phyloP scores from a whole-genome alignment of 768 basidiomycete genomes.

The Pleurotus tuber-regium region DNA sequence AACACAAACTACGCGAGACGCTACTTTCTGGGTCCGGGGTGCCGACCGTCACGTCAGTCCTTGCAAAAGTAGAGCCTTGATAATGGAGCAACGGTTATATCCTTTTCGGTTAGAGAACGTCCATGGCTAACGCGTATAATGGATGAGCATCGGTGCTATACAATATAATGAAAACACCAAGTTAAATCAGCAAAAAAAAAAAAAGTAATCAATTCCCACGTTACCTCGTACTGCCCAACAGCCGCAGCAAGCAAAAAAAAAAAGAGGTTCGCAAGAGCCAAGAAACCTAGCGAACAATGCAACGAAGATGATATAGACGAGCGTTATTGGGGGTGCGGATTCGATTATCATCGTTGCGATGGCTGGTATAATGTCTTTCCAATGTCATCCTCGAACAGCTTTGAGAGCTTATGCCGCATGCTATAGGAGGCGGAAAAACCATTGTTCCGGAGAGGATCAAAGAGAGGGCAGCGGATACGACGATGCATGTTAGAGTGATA shows the following conservation, averaged over 20 bases:
- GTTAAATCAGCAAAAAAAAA: too few species aligned
- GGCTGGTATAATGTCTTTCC: not conserved
- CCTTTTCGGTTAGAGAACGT: too few species aligned
- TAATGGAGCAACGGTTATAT: too few species aligned
- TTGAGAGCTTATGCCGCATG: not conserved
- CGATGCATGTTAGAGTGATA: not conserved
- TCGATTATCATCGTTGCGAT: not conserved
- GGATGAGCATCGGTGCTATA: too few species aligned
- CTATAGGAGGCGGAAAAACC: not conserved
- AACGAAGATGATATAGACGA: not conserved
- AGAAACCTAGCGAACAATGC: not conserved
- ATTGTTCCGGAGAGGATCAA: not conserved
- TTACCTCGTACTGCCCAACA: not conserved
- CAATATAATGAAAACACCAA: too few species aligned
- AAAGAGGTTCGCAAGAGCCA: not conserved
- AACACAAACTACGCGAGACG: too few species aligned
- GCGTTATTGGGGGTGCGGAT: not conserved
- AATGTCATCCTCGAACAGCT: not conserved
- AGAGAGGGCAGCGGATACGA: not conserved
- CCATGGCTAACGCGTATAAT: too few species aligned
- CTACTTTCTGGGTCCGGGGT: too few species aligned
- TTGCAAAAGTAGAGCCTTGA: too few species aligned
- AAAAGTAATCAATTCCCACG: too few species aligned
- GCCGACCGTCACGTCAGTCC: too few species aligned
- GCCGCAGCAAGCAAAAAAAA: too few species aligned